Percentiles rank a stretch among this genome's conserved stretches.
These are phyloP conservation scores for Colletotrichum sp. DNA, from an alignment of 2,329 filamentous ascomycete genomes.

Conservation along the genomic window DNA sequence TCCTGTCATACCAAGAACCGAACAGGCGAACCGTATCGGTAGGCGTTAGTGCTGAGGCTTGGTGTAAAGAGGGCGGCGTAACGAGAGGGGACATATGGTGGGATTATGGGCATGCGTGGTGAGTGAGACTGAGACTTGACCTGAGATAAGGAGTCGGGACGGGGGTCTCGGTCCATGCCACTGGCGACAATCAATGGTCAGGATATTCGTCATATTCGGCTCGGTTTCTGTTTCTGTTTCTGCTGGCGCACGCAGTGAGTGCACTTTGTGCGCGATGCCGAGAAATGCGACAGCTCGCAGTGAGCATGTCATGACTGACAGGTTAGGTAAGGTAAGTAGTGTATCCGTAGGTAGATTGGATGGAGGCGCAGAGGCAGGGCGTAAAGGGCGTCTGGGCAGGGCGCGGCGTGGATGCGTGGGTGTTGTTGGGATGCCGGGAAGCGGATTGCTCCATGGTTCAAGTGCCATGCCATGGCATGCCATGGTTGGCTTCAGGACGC, in stretches of 20 bases:
- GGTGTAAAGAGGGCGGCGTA: not conserved
- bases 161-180: not conserved
- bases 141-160: not conserved
- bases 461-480: not conserved
- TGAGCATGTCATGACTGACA: not conserved
- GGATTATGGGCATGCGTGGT: not conserved
- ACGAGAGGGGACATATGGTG: not conserved
- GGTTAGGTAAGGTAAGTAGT: not conserved
- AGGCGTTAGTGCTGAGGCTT: not conserved
- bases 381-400: not conserved
- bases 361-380: not conserved
- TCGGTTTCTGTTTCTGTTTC: not conserved
- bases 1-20: not conserved
- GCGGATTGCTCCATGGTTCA: not conserved
- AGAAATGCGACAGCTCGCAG: not conserved
- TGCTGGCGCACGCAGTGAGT: not conserved
- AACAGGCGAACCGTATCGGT: not conserved
- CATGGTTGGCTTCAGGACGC: not conserved
- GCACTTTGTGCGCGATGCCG: not conserved
- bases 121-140: not conserved
- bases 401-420: not conserved
- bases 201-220: not conserved
- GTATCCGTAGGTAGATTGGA: not conserved
- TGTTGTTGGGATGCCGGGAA: not conserved
- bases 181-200: not conserved